phyloP scores from a whole-genome alignment of 768 basidiomycete genomes.

The Lentinus tigrinus region DNA sequence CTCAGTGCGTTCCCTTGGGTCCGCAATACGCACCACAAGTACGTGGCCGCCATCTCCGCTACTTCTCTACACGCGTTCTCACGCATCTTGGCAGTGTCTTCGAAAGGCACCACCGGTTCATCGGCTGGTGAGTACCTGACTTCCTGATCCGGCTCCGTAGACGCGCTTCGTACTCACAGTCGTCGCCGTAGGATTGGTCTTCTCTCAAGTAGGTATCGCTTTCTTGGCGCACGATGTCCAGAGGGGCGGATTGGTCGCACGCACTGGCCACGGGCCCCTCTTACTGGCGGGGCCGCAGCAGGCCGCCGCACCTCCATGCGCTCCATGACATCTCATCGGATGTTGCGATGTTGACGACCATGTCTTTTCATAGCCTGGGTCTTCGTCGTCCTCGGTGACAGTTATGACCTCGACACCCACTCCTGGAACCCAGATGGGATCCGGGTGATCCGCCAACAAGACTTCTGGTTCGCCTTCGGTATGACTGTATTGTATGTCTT shows the following conservation, averaged over 20 bases:
- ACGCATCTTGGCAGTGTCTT: conserved; percentile 33
- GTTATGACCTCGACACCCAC: conserved; percentile 34
- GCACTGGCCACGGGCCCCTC: not conserved
- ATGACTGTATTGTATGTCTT: conserved; percentile 41
- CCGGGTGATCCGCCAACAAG: conserved; percentile 37
- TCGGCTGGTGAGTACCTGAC: conserved; percentile 36
- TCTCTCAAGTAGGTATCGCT: conserved; percentile 27
- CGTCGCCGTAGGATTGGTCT: conserved; percentile 30
- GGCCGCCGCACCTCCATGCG: not conserved
- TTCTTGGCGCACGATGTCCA: conserved; percentile 5
- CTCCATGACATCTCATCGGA: not conserved
- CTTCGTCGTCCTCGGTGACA: conserved; percentile 42
- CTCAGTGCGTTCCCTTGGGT: conserved; percentile 43
- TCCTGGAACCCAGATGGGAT: conserved; percentile 33
- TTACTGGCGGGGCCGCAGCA: not conserved
- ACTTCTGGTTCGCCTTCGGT: conserved; percentile 42
- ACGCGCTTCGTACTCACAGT: conserved; percentile 20
- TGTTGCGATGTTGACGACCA: not conserved
- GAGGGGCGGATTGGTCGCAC: conserved; percentile 9
- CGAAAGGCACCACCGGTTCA: conserved; percentile 43
- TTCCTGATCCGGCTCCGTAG: conserved; percentile 10
- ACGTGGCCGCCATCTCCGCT: conserved; percentile 16
- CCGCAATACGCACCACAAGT: conserved; percentile 44
- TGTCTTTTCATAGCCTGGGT: conserved; percentile 32
- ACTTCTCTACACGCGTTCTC: conserved; percentile 3